Conservation (phyloP, 805 yeast species). For the Torulaspora delbrueckii region DNA sequence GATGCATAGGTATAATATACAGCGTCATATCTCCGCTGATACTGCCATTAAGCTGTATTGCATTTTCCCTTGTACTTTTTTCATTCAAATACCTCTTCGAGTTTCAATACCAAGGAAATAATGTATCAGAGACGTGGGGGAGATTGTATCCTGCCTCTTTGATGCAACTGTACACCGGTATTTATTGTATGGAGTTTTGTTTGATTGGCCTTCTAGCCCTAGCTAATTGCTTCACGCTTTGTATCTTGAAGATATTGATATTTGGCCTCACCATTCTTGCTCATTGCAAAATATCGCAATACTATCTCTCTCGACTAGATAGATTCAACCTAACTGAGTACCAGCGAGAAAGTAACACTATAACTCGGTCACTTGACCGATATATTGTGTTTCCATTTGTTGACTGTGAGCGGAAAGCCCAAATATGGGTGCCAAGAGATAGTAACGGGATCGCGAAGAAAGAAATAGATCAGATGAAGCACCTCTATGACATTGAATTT, state of each 20-base stretch:
- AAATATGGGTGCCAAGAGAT: slow-evolving; percentile 44
- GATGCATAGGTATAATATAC: slow-evolving; percentile 72
- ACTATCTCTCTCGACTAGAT: slow-evolving; percentile 14
- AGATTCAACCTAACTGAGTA: slow-evolving; percentile 4
- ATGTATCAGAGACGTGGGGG: slow-evolving; percentile 63
- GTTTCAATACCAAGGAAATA: slow-evolving; percentile 48
- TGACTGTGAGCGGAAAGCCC: slow-evolving; percentile 9
- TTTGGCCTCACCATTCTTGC: slow-evolving; percentile 51
- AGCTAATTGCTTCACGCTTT: slow-evolving; percentile 45
- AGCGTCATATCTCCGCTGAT: slow-evolving; percentile 77
- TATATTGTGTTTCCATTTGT: slow-evolving; percentile 15
- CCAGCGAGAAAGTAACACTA: background rate
- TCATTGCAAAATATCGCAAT: slow-evolving; percentile 46
- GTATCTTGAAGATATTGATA: slow-evolving; percentile 46
- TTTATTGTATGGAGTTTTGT: slow-evolving; percentile 76
- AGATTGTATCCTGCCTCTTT: slow-evolving; percentile 68
- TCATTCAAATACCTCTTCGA: slow-evolving; percentile 69
- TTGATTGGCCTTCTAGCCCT: slow-evolving; percentile 70
- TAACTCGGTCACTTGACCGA: background rate
- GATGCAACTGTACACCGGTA: slow-evolving; percentile 71
- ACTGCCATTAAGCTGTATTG: slow-evolving; percentile 51
- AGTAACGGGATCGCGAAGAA: slow-evolving; percentile 33
- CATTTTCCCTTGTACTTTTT: slow-evolving; percentile 52
- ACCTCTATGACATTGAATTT: slow-evolving; percentile 14
- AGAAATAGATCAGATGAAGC: slow-evolving; percentile 18